Conservation (phyloP, 2,329 filamentous ascomycete genomes). For the Aspergillus awamori region DNA sequence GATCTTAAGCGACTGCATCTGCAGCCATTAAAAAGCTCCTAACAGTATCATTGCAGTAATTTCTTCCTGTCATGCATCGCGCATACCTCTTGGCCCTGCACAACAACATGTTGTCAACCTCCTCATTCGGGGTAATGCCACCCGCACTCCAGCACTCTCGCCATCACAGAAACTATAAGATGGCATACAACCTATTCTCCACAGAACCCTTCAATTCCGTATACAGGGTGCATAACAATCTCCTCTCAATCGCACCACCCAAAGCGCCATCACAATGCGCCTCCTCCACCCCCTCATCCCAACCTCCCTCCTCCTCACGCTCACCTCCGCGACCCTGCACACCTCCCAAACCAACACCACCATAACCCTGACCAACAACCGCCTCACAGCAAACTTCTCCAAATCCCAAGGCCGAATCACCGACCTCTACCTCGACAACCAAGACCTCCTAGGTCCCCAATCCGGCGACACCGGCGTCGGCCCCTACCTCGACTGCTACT, state of each 20-base stretch:
- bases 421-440: conserved; percentile 49
- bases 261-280: conserved; percentile 14
- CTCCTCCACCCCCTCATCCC: conserved; percentile 3
- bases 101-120: not conserved
- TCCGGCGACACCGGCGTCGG: conserved; percentile 54
- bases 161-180: not conserved
- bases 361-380: conserved; percentile 47
- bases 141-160: not conserved
- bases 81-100: not conserved
- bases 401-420: conserved; percentile 49
- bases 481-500: conserved; percentile 67
- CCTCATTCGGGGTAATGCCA: not conserved
- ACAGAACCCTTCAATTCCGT: not conserved
- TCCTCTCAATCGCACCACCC: no score
- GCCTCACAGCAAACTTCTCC: conserved; percentile 48
- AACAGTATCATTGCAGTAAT: not conserved
- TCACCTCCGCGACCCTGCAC: conserved; percentile 22
- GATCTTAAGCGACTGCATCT: not conserved
- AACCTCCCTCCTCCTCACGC: conserved; percentile 11
- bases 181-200: not conserved
- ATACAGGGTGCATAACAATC: no score
- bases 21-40: not conserved
- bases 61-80: not conserved
- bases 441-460: conserved; percentile 55
- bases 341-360: conserved; percentile 24